A percentile compares a stretch with the other conserved stretches of the same genome.
Conservation (phyloP, 2,329 filamentous ascomycete species). For the Biscogniauxia marginata region DNA sequence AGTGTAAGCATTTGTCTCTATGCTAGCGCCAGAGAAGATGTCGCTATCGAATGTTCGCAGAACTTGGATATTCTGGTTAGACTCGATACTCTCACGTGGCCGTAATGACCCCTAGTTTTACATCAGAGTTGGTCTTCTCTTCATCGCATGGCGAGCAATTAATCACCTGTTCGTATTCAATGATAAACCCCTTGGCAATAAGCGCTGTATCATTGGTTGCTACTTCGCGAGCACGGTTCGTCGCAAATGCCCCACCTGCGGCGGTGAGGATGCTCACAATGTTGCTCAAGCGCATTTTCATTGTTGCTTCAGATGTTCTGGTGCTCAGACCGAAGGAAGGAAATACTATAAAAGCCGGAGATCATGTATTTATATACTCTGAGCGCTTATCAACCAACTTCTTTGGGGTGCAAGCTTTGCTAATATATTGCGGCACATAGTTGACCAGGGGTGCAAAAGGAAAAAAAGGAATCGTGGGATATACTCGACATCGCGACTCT, state of each 20-base stretch:
- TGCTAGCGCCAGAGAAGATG: constrained; percentile 30
- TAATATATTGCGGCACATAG: too few relatives aligned
- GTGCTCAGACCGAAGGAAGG: background rate
- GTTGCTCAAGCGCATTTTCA: background rate
- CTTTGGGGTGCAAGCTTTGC: too few relatives aligned
- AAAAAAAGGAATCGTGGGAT: background rate
- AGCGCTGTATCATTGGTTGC: background rate
- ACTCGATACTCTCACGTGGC: constrained; percentile 2
- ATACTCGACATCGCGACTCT: background rate
- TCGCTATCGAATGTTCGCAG: constrained; percentile 25
- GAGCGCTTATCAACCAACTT: background rate
- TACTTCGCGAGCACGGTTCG: background rate
- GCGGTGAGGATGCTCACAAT: background rate
- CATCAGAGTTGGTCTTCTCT: background rate
- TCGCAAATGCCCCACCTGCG: background rate
- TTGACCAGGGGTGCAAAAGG: too few relatives aligned
- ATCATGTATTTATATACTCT: background rate
- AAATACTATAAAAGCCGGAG: background rate
- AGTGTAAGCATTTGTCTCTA: constrained; percentile 25
- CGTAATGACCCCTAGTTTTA: constrained; percentile 7
- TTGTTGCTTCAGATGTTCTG: background rate
- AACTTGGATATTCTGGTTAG: constrained; percentile 6
- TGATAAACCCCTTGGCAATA: constrained; percentile 22
- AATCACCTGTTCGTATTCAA: constrained; percentile 22
- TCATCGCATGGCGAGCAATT: background rate